Evolutionary conservation across 305 asterid species (phyloP).

Genomic region (Fraxinus sp.): DNA sequence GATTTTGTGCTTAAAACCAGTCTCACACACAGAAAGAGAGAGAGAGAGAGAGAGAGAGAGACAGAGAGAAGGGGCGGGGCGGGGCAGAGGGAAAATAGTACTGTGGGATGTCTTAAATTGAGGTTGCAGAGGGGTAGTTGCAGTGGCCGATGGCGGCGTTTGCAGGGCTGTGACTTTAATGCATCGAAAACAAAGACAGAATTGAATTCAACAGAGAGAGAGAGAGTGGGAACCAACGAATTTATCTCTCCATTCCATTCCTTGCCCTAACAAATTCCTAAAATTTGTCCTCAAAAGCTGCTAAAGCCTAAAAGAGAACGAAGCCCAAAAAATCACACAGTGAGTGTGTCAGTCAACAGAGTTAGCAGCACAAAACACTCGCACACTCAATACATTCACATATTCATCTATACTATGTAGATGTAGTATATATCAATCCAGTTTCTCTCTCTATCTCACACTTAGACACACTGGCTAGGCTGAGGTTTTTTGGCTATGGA

Average conservation of each 20-base stretch:
- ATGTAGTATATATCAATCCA: constrained; percentile 5
- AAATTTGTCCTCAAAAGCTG: constrained; percentile 37
- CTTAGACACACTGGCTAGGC: constrained; percentile 11
- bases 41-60: constrained; percentile 23
- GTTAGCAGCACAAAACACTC: constrained; percentile 33
- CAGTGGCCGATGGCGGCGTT: constrained; percentile 96
- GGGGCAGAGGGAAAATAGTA: not conserved
- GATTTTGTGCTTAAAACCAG: constrained; percentile 24
- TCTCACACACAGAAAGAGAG: constrained; percentile 21
- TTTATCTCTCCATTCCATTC: not conserved
- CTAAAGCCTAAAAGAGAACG: constrained; percentile 11
- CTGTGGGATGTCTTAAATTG: constrained; percentile 53
- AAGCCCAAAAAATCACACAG: constrained; percentile 20
- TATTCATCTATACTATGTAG: not conserved
- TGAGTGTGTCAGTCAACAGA: constrained; percentile 33
- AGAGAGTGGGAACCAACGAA: constrained; percentile 10
- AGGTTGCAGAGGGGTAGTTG: constrained; percentile 57
- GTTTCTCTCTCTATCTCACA: constrained; percentile 1
- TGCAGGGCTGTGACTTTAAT: constrained; percentile 86
- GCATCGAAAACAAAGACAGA: constrained; percentile 39
- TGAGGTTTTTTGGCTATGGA: constrained; percentile 45
- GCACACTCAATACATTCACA: constrained; percentile 7
- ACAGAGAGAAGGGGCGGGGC: not conserved
- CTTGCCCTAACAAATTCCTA: constrained; percentile 34
- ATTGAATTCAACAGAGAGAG: constrained; percentile 28